A percentile compares a stretch with the other conserved stretches of the same genome.
Evolutionary conservation across 768 basidiomycete genomes (phyloP).

Genomic region (Amanita pseudoporphyria): DNA sequence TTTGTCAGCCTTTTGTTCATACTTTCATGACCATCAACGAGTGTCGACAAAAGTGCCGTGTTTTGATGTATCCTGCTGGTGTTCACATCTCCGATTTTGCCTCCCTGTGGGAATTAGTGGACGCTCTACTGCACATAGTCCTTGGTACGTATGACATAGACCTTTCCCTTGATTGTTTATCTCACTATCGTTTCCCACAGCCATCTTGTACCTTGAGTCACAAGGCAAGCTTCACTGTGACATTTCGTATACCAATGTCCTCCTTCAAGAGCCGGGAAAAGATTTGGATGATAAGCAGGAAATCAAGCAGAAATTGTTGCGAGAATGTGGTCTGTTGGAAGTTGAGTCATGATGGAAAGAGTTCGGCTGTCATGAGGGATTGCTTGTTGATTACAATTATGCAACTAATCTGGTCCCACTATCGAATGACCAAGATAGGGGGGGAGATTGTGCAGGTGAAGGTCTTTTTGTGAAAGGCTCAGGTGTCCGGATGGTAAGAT

Average conservation of each 20-base stretch:
- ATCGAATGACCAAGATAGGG: background rate
- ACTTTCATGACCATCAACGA: no score
- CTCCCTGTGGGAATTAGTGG: no score
- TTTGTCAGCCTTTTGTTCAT: no score
- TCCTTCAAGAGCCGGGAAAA: background rate
- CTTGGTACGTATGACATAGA: constrained; percentile 1
- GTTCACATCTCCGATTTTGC: background rate
- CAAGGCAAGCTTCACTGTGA: background rate
- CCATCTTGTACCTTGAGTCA: constrained; percentile 1
- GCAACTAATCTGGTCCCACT: background rate
- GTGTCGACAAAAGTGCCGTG: no score
- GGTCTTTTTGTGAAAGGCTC: no score
- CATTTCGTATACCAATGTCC: no score
- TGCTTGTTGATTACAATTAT: background rate
- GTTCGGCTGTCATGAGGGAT: background rate
- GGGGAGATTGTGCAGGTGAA: background rate
- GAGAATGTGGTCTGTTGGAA: background rate
- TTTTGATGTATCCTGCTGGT: background rate
- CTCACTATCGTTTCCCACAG: no score
- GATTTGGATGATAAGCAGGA: background rate
- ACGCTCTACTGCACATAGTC: no score
- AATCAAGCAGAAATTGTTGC: background rate
- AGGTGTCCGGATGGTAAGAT: background rate
- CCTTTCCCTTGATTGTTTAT: background rate
- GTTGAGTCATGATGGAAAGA: background rate